Conservation (phyloP, 805 yeast species). For the Lipomyces sp. region DNA sequence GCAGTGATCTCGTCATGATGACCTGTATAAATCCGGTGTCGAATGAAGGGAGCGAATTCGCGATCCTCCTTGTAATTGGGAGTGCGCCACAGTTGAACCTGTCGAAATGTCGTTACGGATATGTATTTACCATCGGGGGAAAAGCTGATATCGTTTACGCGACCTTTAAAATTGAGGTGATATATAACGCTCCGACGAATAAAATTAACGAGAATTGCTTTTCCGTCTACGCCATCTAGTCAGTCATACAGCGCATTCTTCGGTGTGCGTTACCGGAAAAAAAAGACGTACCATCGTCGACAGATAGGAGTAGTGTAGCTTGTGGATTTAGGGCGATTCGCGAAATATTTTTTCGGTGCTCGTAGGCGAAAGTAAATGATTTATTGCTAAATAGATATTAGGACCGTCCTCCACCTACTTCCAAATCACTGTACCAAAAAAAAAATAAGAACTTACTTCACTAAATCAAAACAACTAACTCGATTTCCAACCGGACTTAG, state of each 20-base stretch:
- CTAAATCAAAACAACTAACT: slow-evolving; percentile 83
- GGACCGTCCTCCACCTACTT: neutral
- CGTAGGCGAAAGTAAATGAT: slow-evolving; percentile 88
- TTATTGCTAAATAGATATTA: slow-evolving; percentile 52
- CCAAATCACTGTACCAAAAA: neutral
- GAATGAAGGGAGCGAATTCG: slow-evolving; percentile 94
- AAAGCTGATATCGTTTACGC: slow-evolving; percentile 74
- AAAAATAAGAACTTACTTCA: slow-evolving; percentile 45
- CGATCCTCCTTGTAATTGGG: slow-evolving; percentile 78
- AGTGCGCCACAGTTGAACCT: slow-evolving; percentile 91
- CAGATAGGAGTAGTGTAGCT: slow-evolving; percentile 76
- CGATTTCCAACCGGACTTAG: slow-evolving; percentile 94
- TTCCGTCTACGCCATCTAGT: slow-evolving; percentile 63
- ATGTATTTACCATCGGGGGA: slow-evolving; percentile 87
- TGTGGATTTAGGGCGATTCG: slow-evolving; percentile 83
- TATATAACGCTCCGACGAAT: slow-evolving; percentile 82
- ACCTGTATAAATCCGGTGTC: slow-evolving; percentile 89
- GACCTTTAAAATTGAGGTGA: slow-evolving; percentile 89
- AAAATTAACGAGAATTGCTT: slow-evolving; percentile 90
- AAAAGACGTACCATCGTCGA: slow-evolving; percentile 54
- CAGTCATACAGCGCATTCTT: neutral
- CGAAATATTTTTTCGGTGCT: slow-evolving; percentile 83
- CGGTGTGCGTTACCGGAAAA: neutral
- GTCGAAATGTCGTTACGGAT: slow-evolving; percentile 82
- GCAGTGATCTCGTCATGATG: slow-evolving; percentile 83